Conservation (phyloP, 768 basidiomycete species). For the Saitozyma sp. region DNA sequence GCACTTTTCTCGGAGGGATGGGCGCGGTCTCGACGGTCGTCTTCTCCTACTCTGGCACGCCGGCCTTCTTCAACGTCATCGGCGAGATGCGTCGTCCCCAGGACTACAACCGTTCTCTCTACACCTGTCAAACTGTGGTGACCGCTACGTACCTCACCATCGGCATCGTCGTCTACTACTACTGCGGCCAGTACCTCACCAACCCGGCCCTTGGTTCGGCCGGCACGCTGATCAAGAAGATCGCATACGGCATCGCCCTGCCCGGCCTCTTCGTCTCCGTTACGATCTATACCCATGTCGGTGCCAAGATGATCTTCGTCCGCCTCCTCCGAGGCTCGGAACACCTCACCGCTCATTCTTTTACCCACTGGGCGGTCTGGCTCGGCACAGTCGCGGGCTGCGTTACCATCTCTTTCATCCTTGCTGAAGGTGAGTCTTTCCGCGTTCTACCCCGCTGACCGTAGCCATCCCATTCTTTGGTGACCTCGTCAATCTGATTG, state of each 20-base stretch:
- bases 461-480: slow-evolving; percentile 35
- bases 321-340: slow-evolving; percentile 31
- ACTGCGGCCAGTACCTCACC: slow-evolving; percentile 43
- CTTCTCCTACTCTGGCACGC: slow-evolving; percentile 30
- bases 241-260: slow-evolving; percentile 38
- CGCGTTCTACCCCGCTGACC: neutral
- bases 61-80: slow-evolving; percentile 33
- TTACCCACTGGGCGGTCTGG: slow-evolving; percentile 31
- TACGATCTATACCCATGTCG: slow-evolving; percentile 36
- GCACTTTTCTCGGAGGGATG: slow-evolving; percentile 23
- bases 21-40: slow-evolving; percentile 24
- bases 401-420: slow-evolving; percentile 20
- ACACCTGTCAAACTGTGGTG: slow-evolving; percentile 24
- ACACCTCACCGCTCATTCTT: slow-evolving; percentile 24
- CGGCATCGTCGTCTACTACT: slow-evolving; percentile 30
- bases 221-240: slow-evolving; percentile 39
- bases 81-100: slow-evolving; percentile 48
- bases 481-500: slow-evolving; percentile 30
- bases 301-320: slow-evolving; percentile 44
- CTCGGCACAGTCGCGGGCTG: slow-evolving; percentile 17
- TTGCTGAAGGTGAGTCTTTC: slow-evolving; percentile 5
- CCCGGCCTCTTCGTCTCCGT: slow-evolving; percentile 34
- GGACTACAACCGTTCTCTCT: slow-evolving; percentile 40
- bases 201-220: slow-evolving; percentile 41
- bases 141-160: slow-evolving; percentile 27